phyloP scores from a whole-genome alignment of 1,139 yeast genomes.

The Hemisphaericaspora xylofermentans region DNA sequence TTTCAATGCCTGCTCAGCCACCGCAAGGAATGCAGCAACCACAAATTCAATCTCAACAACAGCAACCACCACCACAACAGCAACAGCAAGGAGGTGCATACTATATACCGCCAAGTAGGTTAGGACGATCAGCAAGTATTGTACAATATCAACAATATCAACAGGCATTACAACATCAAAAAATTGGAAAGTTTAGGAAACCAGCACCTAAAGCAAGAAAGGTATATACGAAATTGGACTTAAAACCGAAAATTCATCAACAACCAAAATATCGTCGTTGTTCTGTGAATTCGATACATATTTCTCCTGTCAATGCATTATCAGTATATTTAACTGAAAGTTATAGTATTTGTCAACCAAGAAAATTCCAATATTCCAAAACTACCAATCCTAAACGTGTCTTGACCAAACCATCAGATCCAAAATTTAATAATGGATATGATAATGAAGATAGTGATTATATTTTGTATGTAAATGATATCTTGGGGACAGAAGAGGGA shows the following conservation, averaged over 20 bases:
- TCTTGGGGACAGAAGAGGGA: constrained; percentile 85
- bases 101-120: constrained; percentile 13
- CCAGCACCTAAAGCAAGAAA: constrained; percentile 41
- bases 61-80: constrained; percentile 16
- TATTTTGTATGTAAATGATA: constrained; percentile 89
- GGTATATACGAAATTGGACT: constrained; percentile 48
- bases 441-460: constrained; percentile 92
- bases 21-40: constrained; percentile 16
- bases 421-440: constrained; percentile 73
- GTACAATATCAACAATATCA: constrained; percentile 42
- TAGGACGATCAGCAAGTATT: constrained; percentile 36
- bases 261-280: constrained; percentile 82
- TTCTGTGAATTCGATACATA: constrained; percentile 70
- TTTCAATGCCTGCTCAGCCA: constrained; percentile 12
- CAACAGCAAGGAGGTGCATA: constrained; percentile 12
- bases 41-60: constrained; percentile 11
- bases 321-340: constrained; percentile 79
- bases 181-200: constrained; percentile 21
- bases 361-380: constrained; percentile 74
- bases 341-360: constrained; percentile 83
- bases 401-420: constrained; percentile 89
- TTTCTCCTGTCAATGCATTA: constrained; percentile 84
- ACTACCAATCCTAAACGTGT: constrained; percentile 89
- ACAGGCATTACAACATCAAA: constrained; percentile 29
- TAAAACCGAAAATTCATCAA: constrained; percentile 60